phyloP scores from a whole-genome alignment of 768 basidiomycete genomes.

The Lactarius vividus region DNA sequence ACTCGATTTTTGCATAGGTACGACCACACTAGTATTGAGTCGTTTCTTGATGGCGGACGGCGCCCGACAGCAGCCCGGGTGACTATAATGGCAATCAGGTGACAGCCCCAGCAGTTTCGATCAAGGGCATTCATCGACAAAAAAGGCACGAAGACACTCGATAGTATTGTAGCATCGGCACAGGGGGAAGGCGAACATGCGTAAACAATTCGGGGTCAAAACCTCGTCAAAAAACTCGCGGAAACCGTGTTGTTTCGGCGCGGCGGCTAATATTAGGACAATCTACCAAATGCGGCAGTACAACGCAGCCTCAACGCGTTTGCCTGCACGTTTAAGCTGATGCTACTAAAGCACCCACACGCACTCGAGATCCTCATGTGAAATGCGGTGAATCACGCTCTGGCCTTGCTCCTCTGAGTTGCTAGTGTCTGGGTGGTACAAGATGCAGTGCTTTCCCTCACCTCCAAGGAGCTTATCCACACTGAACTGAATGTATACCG shows the following conservation, averaged over 20 bases:
- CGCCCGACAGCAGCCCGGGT: background rate
- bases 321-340: conserved; percentile 11
- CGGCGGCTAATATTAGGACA: background rate
- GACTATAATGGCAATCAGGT: background rate
- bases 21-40: background rate
- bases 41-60: background rate
- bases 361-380: conserved; percentile 2
- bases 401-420: conserved; percentile 7
- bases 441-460: conserved; percentile 1
- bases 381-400: background rate
- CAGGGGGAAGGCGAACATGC: background rate
- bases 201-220: background rate
- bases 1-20: no score
- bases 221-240: background rate
- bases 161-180: background rate
- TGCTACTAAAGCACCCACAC: background rate
- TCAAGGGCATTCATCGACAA: background rate
- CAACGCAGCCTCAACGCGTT: conserved; percentile 18
- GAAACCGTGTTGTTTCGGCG: conserved; percentile 1
- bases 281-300: background rate
- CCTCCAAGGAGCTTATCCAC: conserved; percentile 1
- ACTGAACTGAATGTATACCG: conserved; percentile 13
- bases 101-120: background rate
- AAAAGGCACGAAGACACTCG: background rate
- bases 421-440: conserved; percentile 1